Conservation (phyloP, 2,329 filamentous ascomycete genomes). For the Tolypocladium endophyticum region DNA sequence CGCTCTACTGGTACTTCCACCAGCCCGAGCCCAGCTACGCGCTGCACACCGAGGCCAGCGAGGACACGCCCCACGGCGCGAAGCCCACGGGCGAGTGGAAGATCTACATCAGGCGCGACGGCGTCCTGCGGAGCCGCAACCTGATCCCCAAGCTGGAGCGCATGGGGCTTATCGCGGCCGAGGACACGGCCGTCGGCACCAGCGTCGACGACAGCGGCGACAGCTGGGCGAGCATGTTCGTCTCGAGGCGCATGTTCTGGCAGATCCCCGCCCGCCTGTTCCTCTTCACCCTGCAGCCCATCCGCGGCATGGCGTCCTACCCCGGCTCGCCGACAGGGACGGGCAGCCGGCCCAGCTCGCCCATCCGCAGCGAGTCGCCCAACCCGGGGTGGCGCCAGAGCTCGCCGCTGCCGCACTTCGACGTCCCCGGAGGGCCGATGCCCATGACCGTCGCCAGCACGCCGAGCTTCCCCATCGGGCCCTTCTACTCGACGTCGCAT, state of each 20-base stretch:
- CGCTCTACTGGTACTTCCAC: constrained; percentile 96
- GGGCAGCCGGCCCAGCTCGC: constrained; percentile 44
- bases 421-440: constrained; percentile 27
- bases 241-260: constrained; percentile 77
- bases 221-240: constrained; percentile 73
- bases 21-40: constrained; percentile 61
- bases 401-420: constrained; percentile 12
- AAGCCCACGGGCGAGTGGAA: constrained; percentile 79
- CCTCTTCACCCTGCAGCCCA: constrained; percentile 70
- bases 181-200: constrained; percentile 65
- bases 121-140: constrained; percentile 76
- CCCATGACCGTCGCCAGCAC: constrained; percentile 14
- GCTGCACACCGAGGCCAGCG: constrained; percentile 52
- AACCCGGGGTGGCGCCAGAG: background rate
- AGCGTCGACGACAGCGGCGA: constrained; percentile 50
- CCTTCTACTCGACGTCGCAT: constrained; percentile 74
- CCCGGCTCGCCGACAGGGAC: constrained; percentile 38
- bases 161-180: constrained; percentile 74
- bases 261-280: constrained; percentile 81
- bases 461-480: constrained; percentile 43
- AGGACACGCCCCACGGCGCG: constrained; percentile 55
- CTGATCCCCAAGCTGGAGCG: constrained; percentile 83
- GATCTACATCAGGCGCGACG: constrained; percentile 74
- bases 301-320: constrained; percentile 22
- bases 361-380: constrained; percentile 23